Conservation (phyloP, 2,329 filamentous ascomycete species). For the Verticillium dahliae region DNA sequence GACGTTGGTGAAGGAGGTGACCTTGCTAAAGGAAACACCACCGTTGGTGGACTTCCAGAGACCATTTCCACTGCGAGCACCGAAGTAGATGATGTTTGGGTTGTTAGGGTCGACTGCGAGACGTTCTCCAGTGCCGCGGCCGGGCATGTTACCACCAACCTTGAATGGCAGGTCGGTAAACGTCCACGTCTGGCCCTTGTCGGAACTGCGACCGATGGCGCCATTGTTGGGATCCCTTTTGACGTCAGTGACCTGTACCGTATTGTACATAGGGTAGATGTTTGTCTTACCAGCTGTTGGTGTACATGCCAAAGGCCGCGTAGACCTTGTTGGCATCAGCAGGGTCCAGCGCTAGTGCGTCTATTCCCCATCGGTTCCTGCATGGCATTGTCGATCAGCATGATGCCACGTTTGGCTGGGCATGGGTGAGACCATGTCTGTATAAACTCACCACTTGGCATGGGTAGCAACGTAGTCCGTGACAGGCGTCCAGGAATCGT, state of each 20-base stretch:
- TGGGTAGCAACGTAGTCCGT: constrained; percentile 37
- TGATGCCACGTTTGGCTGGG: neutral
- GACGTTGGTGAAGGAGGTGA: constrained; percentile 45
- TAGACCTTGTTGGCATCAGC: constrained; percentile 45
- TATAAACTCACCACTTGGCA: constrained; percentile 31
- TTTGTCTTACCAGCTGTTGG: constrained; percentile 41
- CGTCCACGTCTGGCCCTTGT: constrained; percentile 46
- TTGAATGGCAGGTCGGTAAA: constrained; percentile 48
- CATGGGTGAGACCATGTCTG: neutral
- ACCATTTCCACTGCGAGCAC: constrained; percentile 51
- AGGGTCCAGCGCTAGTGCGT: constrained; percentile 50
- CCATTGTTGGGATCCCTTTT: constrained; percentile 45
- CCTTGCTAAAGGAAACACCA: constrained; percentile 42
- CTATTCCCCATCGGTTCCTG: constrained; percentile 50
- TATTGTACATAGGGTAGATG: neutral
- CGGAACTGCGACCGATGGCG: constrained; percentile 45
- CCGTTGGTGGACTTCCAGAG: constrained; percentile 52
- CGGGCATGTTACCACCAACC: constrained; percentile 56
- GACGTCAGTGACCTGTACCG: neutral
- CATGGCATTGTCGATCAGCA: neutral
- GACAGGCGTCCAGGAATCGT: constrained; percentile 50
- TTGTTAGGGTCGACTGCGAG: constrained; percentile 52
- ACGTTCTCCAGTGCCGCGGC: constrained; percentile 51
- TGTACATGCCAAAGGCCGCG: constrained; percentile 50
- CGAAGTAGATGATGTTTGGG: constrained; percentile 50